Evolutionary conservation across 108 stramenopile genomes (phyloP).

Genomic region (Pseudonitzschia delicatissima): DNA sequence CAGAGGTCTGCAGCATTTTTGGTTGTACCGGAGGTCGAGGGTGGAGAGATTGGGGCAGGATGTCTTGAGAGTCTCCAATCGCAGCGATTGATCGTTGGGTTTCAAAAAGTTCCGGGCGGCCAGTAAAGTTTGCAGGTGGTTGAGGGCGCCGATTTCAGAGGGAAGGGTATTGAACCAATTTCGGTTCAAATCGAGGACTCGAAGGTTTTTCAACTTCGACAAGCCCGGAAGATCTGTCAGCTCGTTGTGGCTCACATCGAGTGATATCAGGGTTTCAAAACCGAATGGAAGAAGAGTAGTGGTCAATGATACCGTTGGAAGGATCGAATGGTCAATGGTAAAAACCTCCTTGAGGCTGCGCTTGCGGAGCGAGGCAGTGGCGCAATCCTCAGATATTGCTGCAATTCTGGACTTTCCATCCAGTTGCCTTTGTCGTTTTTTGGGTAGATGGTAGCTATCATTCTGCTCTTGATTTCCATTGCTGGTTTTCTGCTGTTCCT

Average conservation of each 20-base stretch:
- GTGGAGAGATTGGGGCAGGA: constrained; percentile 26
- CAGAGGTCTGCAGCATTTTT: constrained; percentile 37
- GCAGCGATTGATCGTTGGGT: constrained; percentile 14
- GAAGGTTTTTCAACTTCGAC: constrained; percentile 13
- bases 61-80: constrained; percentile 27
- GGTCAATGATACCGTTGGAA: not conserved
- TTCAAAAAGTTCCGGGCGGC: constrained; percentile 44
- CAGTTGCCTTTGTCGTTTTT: not conserved
- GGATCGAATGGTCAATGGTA: not conserved
- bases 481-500: not conserved
- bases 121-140: constrained; percentile 28
- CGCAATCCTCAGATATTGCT: not conserved
- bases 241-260: constrained; percentile 1
- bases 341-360: not conserved
- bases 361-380: not conserved
- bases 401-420: not conserved
- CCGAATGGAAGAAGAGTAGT: not conserved
- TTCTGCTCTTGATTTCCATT: not conserved
- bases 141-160: constrained; percentile 23
- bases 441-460: not conserved
- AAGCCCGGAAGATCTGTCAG: not conserved
- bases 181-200: constrained; percentile 38
- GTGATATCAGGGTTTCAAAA: not conserved
- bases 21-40: constrained; percentile 50
- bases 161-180: constrained; percentile 39